A percentile compares a stretch with the other conserved stretches of the same genome.
Conservation (phyloP, 2,329 filamentous ascomycete species). For the Calycina herbarum region DNA sequence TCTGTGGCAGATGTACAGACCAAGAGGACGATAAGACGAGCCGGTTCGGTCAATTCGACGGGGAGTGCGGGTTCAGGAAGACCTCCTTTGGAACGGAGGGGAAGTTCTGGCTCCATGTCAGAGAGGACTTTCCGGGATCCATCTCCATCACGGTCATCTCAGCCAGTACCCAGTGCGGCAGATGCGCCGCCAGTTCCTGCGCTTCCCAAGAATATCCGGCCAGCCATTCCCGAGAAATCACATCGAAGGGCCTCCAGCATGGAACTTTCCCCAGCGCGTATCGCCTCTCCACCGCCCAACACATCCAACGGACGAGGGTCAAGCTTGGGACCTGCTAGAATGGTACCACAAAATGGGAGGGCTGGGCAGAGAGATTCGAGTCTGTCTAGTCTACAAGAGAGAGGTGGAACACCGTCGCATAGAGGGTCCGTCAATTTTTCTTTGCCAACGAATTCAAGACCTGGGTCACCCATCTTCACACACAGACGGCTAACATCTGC, state of each 20-base stretch:
- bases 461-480: slow-evolving; percentile 30
- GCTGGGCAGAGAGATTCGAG: slow-evolving; percentile 29
- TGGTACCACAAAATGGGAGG: slow-evolving; percentile 24
- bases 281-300: slow-evolving; percentile 36
- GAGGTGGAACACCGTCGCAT: slow-evolving; percentile 44
- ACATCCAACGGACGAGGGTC: slow-evolving; percentile 34
- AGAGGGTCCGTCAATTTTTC: slow-evolving; percentile 54
- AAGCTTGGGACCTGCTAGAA: slow-evolving; percentile 31
- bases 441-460: slow-evolving; percentile 45
- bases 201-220: slow-evolving; percentile 57
- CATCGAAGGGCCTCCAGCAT: slow-evolving; percentile 40
- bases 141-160: slow-evolving; percentile 55
- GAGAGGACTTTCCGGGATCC: slow-evolving; percentile 83
- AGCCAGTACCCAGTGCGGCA: slow-evolving; percentile 40
- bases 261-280: slow-evolving; percentile 38
- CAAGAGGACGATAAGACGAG: slow-evolving; percentile 76
- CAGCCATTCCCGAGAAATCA: slow-evolving; percentile 27
- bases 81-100: slow-evolving; percentile 59
- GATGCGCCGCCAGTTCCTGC: slow-evolving; percentile 73
- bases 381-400: slow-evolving; percentile 41
- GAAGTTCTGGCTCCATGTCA: slow-evolving; percentile 80
- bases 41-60: slow-evolving; percentile 69
- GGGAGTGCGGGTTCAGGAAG: slow-evolving; percentile 45
- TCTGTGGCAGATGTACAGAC: slow-evolving; percentile 82
- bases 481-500: slow-evolving; percentile 37